Evolutionary conservation across 371 early-diverging fungal species (phyloP).

Genomic region (Syncephalastrum sp.): DNA sequence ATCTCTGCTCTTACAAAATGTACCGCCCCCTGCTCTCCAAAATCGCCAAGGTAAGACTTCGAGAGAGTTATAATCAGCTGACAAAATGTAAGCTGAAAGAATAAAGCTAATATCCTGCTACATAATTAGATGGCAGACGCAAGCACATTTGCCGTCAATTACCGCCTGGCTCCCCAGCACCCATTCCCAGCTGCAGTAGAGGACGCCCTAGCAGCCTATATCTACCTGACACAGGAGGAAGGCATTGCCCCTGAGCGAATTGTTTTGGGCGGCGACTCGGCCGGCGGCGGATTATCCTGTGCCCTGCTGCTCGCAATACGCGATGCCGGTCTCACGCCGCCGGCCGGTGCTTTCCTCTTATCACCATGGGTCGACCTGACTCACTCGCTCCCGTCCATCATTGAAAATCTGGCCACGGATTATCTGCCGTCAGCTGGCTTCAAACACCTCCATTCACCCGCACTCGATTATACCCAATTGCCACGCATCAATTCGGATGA

Average conservation of each 20-base stretch:
- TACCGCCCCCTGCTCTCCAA: conserved; percentile 46
- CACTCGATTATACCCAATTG: conserved; percentile 33
- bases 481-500: conserved; percentile 17
- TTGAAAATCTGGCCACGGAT: conserved; percentile 54
- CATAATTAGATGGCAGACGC: conserved; percentile 14
- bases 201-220: conserved; percentile 76
- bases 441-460: conserved; percentile 39
- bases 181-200: conserved; percentile 84
- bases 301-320: conserved; percentile 50
- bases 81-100: too few relatives aligned
- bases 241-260: conserved; percentile 52
- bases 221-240: conserved; percentile 56
- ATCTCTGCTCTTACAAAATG: conserved; percentile 44
- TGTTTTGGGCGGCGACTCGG: conserved; percentile 80
- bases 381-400: conserved; percentile 65
- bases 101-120: too few relatives aligned
- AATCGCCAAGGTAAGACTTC: conserved; percentile 33
- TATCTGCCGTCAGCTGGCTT: conserved; percentile 63
- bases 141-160: conserved; percentile 58
- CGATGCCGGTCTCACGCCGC: conserved; percentile 50
- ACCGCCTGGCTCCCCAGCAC: conserved; percentile 80
- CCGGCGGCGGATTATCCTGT: conserved; percentile 67
- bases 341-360: conserved; percentile 46
- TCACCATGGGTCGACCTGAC: conserved; percentile 60
- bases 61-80: too few relatives aligned